A percentile compares a stretch with the other conserved stretches of the same genome.
Evolutionary conservation across 495 filamentous ascomycete genomes (phyloP).

Genomic region (Neurospora sp.): DNA sequence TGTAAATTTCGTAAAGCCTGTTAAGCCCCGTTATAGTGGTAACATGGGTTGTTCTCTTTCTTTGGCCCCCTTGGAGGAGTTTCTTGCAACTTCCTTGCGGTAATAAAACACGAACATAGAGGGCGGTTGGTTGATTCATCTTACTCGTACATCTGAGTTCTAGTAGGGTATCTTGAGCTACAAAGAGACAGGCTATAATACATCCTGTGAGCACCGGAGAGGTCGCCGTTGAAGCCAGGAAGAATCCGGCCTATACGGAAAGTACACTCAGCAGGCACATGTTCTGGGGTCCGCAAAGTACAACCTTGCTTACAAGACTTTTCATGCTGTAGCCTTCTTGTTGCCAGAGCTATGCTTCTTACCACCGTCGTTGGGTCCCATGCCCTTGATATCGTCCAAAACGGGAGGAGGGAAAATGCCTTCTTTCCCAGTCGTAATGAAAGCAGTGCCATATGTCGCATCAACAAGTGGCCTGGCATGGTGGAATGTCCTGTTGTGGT

Average conservation of each 20-base stretch:
- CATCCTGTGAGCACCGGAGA: neutral
- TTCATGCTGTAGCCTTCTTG: neutral
- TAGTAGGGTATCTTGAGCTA: neutral
- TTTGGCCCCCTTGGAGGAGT: neutral
- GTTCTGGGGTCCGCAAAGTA: neutral
- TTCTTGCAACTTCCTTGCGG: neutral
- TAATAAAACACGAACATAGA: neutral
- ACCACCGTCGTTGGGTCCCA: neutral
- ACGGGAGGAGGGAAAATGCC: constrained; percentile 29
- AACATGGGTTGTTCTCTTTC: neutral
- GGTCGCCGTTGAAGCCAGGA: neutral
- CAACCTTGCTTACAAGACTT: neutral
- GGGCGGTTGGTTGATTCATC: too few species aligned
- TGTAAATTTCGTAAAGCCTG: neutral
- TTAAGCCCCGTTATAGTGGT: neutral
- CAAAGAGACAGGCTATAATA: neutral
- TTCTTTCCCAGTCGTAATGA: constrained; percentile 35
- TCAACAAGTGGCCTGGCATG: constrained; percentile 51
- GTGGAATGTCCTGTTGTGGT: constrained; percentile 45
- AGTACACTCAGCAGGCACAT: neutral
- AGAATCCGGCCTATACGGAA: neutral
- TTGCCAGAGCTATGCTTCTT: neutral
- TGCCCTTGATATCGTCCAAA: constrained; percentile 18
- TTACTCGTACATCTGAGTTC: neutral
- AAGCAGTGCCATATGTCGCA: constrained; percentile 51